Evolutionary conservation across 495 filamentous ascomycete species (phyloP), one percentile per base, ranked within the genome.

Genomic region (Tricharina praecox): DNA sequence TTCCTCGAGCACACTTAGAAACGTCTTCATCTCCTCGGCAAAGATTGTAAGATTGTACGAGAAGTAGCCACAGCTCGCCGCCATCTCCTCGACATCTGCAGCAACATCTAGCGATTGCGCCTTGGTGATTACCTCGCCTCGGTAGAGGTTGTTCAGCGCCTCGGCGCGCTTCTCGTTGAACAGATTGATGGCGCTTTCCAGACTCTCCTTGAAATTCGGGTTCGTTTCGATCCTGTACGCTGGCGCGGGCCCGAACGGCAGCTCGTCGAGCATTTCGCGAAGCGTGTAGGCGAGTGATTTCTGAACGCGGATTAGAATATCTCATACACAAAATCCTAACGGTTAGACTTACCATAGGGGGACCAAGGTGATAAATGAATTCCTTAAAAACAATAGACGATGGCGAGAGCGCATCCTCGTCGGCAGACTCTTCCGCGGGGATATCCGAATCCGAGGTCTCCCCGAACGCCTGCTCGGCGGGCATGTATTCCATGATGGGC

Each of bases 51-150:
- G 67, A 16, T 82, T 86, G 56, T 85, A 93, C 58, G 79, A 83
- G 60, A 95, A 97, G 59, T 96, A 85, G 2, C 88, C 87, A 56
- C 90, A 97, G 36, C 84, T 88, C 3, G 90, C 90, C 24, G 86
- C 84, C 7, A 96, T 85, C 63, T 97, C 90, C 61, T 97, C 90
- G 41, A 93, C 81, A 58, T 94, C 90, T 4, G 90, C 90, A 50
- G 88, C 81, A n/a, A 83, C 68, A 33, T 78, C 78, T 25, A 81
- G 67, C 1, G 74, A 72, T 24, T 74, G 69, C 4, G 28, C 28
- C 46, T 73, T 74, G 32, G 74, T 72, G 19, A 82, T 66, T 45
- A 84, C 77, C 46, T 83, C 80, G 34, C 69, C 76, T 49, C 75
- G 77, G 63, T 96, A 95, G 11, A 97, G 68, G 42, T 76, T 67